These are phyloP conservation scores for Paecilomyces formosus DNA, from an alignment of 2,329 filamentous ascomycete species.

Conservation along the genomic window DNA sequence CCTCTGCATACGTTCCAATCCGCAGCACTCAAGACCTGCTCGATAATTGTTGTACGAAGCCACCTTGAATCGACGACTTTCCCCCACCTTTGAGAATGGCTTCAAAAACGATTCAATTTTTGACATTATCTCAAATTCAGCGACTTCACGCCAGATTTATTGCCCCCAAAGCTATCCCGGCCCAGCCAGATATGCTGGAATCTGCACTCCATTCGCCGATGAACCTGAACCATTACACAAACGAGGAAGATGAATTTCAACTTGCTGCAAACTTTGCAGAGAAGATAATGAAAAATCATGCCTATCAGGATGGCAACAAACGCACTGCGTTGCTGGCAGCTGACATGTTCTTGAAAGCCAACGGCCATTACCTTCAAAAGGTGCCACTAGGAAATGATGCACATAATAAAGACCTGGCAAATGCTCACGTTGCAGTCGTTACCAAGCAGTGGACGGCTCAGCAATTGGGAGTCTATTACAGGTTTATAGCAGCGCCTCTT, in stretches of 20 bases:
- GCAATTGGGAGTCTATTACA: slow-evolving; percentile 2
- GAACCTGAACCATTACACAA: slow-evolving; percentile 17
- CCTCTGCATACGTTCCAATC: too few relatives aligned
- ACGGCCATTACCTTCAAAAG: slow-evolving; percentile 17
- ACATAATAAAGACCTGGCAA: neutral
- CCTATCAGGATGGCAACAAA: slow-evolving; percentile 24
- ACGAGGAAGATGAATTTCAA: slow-evolving; percentile 16
- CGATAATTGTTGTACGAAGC: too few relatives aligned
- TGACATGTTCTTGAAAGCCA: slow-evolving; percentile 23
- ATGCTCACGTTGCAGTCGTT: slow-evolving; percentile 9
- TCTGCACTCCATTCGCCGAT: slow-evolving; percentile 19
- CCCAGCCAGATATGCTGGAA: slow-evolving; percentile 15
- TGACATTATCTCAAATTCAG: too few relatives aligned
- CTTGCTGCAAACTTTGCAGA: slow-evolving; percentile 19
- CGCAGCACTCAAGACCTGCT: too few relatives aligned
- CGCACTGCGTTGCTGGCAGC: slow-evolving; percentile 21
- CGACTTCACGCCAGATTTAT: too few relatives aligned
- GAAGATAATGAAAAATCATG: slow-evolving; percentile 25
- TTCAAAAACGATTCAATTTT: too few relatives aligned
- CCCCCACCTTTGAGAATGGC: too few relatives aligned
- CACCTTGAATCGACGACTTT: too few relatives aligned
- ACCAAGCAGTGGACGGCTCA: slow-evolving; percentile 8
- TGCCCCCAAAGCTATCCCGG: slow-evolving; percentile 5
- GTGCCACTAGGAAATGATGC: slow-evolving; percentile 1
- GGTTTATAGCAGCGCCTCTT: slow-evolving; percentile 6